phyloP scores from a whole-genome alignment of 345 rosid genomes.

The Populus alba region DNA sequence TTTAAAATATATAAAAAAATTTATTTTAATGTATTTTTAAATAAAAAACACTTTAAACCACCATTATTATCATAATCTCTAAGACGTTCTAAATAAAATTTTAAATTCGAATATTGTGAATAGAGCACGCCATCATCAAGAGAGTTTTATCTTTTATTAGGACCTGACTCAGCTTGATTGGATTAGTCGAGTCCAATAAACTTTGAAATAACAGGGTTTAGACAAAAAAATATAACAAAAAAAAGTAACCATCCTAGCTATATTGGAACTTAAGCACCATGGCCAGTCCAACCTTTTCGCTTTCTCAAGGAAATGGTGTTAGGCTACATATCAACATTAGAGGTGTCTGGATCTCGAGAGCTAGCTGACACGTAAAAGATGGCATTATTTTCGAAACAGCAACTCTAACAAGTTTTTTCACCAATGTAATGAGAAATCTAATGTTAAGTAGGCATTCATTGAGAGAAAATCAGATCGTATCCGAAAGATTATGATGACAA shows the following conservation, averaged over 20 bases:
- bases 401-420: neutral
- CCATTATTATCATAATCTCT: fast-evolving
- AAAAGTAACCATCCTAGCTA: too few species aligned
- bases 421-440: neutral
- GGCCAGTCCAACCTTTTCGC: neutral
- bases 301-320: neutral
- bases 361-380: neutral
- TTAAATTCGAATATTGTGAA: too few species aligned
- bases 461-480: neutral
- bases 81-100: too few species aligned
- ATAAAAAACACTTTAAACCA: too few species aligned
- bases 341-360: neutral
- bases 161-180: too few species aligned
- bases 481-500: neutral
- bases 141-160: too few species aligned
- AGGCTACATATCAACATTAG: neutral
- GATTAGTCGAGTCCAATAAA: too few species aligned
- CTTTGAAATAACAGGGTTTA: too few species aligned
- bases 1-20: too few species aligned
- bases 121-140: fast-evolving
- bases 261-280: too few species aligned
- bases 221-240: too few species aligned
- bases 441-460: neutral
- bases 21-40: too few species aligned
- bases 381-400: neutral